These are phyloP conservation scores for Aristolochia californica DNA, from an alignment of 164 flowering plant genomes.

Conservation along the genomic window DNA sequence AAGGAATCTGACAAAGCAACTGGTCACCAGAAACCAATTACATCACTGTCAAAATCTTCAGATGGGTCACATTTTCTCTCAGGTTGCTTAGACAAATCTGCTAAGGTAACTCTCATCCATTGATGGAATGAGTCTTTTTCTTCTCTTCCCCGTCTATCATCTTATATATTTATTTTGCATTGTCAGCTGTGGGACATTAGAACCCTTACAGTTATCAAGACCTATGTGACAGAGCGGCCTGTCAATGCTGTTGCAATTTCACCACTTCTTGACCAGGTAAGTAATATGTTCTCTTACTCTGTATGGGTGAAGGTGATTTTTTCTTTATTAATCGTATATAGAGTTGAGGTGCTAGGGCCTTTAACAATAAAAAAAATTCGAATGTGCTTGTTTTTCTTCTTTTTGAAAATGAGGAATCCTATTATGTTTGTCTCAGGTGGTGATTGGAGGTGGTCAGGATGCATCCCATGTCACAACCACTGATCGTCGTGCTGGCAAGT, in stretches of 20 bases:
- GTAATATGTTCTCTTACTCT: constrained; percentile 7
- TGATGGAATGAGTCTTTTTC: too few species aligned
- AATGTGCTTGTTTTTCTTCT: too few species aligned
- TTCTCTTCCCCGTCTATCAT: neutral
- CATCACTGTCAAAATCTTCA: constrained; percentile 63
- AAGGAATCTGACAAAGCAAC: constrained; percentile 66
- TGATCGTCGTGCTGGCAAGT: constrained; percentile 95
- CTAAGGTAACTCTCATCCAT: constrained; percentile 42
- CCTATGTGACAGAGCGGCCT: constrained; percentile 78
- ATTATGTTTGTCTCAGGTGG: constrained; percentile 42
- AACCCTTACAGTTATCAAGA: constrained; percentile 72
- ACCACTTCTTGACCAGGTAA: constrained; percentile 87
- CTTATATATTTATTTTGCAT: neutral
- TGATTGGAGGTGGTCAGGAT: constrained; percentile 97
- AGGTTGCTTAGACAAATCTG: constrained; percentile 85
- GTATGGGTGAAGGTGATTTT: too few species aligned
- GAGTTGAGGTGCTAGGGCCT: too few species aligned
- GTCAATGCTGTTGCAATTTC: constrained; percentile 94
- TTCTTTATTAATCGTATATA: neutral
- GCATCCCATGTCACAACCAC: constrained; percentile 83
- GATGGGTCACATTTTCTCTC: constrained; percentile 85
- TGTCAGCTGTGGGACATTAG: constrained; percentile 86
- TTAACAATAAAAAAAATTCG: too few species aligned
- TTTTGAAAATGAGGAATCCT: too few species aligned
- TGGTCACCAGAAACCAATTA: constrained; percentile 70